Evolutionary conservation across 257 asterid genomes (phyloP).

Genomic region (Cruciata laevipes): DNA sequence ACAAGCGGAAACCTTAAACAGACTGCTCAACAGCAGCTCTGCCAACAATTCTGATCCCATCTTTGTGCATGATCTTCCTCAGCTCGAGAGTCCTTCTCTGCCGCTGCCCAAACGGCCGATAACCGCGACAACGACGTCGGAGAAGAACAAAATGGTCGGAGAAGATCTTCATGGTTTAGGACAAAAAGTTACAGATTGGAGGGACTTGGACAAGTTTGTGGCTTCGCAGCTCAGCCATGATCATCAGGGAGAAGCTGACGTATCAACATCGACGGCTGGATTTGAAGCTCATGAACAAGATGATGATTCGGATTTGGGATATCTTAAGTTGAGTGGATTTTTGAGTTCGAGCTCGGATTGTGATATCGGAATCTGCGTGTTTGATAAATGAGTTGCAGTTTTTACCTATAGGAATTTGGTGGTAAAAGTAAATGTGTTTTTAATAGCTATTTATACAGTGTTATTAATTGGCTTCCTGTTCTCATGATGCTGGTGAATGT

Average conservation of each 20-base stretch:
- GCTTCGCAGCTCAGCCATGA: slow-evolving; percentile 70
- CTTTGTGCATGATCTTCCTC: slow-evolving; percentile 43
- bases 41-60: slow-evolving; percentile 15
- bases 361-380: slow-evolving; percentile 56
- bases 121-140: slow-evolving; percentile 12
- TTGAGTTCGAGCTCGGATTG: slow-evolving; percentile 36
- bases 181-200: slow-evolving; percentile 56
- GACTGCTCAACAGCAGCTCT: slow-evolving; percentile 19
- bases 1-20: slow-evolving; percentile 22
- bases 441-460: slow-evolving; percentile 1
- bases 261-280: slow-evolving; percentile 11
- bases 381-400: slow-evolving; percentile 30
- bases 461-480: background rate
- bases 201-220: slow-evolving; percentile 65
- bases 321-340: slow-evolving; percentile 37
- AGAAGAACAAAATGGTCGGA: background rate
- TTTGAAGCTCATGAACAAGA: slow-evolving; percentile 13
- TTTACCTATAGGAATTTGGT: background rate
- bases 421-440: background rate
- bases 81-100: slow-evolving; percentile 45
- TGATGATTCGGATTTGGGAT: slow-evolving; percentile 33
- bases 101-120: slow-evolving; percentile 27
- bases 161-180: slow-evolving; percentile 13
- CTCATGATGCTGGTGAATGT: background rate
- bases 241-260: slow-evolving; percentile 12